Evolutionary conservation across 1,139 yeast species (phyloP), one percentile per base, ranked within the genome.

Genomic region (Suhomyces terraborum): DNA sequence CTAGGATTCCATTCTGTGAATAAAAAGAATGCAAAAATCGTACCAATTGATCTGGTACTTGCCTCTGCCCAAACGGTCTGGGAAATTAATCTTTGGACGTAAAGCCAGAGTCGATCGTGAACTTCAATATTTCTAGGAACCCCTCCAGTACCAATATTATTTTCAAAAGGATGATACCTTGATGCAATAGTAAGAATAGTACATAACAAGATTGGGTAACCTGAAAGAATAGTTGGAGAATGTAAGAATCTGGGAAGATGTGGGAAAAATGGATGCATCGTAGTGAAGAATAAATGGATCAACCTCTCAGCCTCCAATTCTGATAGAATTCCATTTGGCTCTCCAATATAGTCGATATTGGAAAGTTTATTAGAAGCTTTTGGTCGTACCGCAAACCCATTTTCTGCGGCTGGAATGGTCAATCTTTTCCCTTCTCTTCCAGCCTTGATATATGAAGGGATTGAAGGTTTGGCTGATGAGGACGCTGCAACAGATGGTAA

Each of bases 11-110:
- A 89, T 59, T 89, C 96, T 0, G 96, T 87, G 52, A 89, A 84
- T n/a, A 91, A 66, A 35, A 89, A 65, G 56, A 89, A 88, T 1
- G 96, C 91, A 52, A 85, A 75, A 6, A 88, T 83, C 0, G 96
- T 88, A 1, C 96, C 96, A 6, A 88, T 79, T 0, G 94, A 84
- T 48, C 96, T 68, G 4, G 95, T 85, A 45, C 89, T 82, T 0
- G 96, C 95, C 58, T 88, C 96, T 0, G 95, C 96, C 96, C 96
- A 89, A 4, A 88, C 93, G 0, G 96, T 84, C 58, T 84, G 88
- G 2, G 95, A 85, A 35, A 89, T 83, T 43, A 88, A 69, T 48
- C 83, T 64, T 63, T 89, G 96, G 41, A 91, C 88, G 56, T 85
- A 81, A 20, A 82, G 75, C 96, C 96, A 88, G 36, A 89, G 64